Evolutionary conservation across 345 rosid genomes (phyloP).

Genomic region (Hypericum androsaemum): DNA sequence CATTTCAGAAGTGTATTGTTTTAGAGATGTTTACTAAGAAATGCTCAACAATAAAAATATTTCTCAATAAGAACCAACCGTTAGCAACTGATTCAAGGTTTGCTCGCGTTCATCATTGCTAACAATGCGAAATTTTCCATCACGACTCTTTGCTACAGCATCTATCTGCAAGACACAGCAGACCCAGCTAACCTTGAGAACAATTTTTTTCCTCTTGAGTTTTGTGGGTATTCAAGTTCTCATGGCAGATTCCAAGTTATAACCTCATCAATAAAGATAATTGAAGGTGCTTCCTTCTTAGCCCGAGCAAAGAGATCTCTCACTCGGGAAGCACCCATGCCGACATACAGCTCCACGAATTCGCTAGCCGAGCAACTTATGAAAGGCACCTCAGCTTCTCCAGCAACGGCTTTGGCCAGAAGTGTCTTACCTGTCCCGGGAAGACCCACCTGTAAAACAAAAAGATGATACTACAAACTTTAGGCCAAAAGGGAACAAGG

Average conservation of each 20-base stretch:
- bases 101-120: conserved; percentile 96
- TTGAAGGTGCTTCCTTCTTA: conserved; percentile 96
- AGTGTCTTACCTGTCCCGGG: conserved; percentile 98
- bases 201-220: too few relatives aligned
- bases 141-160: conserved; percentile 98
- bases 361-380: conserved; percentile 97
- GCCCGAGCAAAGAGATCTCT: conserved; percentile 94
- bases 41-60: conserved; percentile 1
- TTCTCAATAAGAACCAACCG: conserved; percentile 38
- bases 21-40: background rate
- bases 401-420: conserved; percentile 92
- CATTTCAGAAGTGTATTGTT: conserved; percentile 13
- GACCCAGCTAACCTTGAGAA: conserved; percentile 5
- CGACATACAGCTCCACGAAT: conserved; percentile 89
- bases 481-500: conserved; percentile 1
- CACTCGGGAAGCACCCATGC: conserved; percentile 99
- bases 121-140: conserved; percentile 75
- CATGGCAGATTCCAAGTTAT: conserved; percentile 3
- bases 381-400: conserved; percentile 94
- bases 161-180: conserved; percentile 54
- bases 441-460: conserved; percentile 68
- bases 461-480: conserved; percentile 9
- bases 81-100: conserved; percentile 92
- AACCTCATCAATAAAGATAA: conserved; percentile 93
- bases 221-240: background rate